Base-by-base conservation (phyloP, 352 stramenopile species). In the Lagenidium sp. region DNA sequence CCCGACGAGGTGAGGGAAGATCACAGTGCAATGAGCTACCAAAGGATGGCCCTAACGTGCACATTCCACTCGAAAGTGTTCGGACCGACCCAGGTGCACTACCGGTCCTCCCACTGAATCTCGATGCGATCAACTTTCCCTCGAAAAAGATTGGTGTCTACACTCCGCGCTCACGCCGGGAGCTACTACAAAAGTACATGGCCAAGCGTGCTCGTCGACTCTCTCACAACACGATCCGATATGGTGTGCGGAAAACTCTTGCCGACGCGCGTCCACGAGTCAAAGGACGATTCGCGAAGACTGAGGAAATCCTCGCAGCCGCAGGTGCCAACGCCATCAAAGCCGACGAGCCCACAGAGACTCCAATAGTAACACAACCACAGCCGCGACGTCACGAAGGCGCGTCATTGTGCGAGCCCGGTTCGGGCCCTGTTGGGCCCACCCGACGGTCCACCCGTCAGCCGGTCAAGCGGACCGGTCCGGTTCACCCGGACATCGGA, bases 261-360 rank as follows among this genome's bases (percentile, higher is more conserved):
- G 78, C 78, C 36, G 85, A 87, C 30, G 77, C 77, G 15, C 74
- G 77, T 4, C 74, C 78, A 21, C 69, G 78, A 7, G 74, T 87
- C 30, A 90, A 86, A 55, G 78, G 78, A 30, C 74, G 78, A 18
- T 90, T 90, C 55, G 74, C 86, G 47, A 90, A 90, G 68, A 90
- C 78, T 4, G 68, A 80, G 64, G 63, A 77, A 50, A 70, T 74
- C 31, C 69, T 90, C 41, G 87, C 74, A 6, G 78, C 74, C 19
- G 75, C 72, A 19, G 50, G 64, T 20, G 69, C 73, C 15, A 57
- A 83, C 41, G 56, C 68, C 10, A 59, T 67, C 46, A 15, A n/a
- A n/a, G n/a, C 32, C 12, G 12, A 29, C 3, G 42, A 11, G 19
- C n/a, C n/a, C n/a, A n/a, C n/a, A n/a, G n/a, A n/a, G n/a, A n/a